Conservation (phyloP, 495 filamentous ascomycete species). For the Apiosordaria backusii region DNA sequence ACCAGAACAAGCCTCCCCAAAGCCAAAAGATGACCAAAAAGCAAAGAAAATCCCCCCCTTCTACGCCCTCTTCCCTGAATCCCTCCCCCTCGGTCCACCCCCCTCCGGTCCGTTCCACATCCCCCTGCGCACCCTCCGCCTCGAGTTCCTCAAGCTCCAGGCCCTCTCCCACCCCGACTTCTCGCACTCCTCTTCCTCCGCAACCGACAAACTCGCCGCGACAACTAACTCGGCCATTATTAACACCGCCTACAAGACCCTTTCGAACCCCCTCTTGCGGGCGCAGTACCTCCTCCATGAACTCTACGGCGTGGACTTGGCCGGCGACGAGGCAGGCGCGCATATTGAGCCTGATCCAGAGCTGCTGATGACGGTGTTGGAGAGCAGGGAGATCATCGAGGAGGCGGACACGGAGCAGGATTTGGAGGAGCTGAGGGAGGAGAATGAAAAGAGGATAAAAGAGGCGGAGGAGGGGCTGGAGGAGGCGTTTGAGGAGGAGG, state of each 20-base stretch:
- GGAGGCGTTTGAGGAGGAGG: slow-evolving; percentile 59
- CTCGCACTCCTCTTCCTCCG: slow-evolving; percentile 45
- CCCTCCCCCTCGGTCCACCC: slow-evolving; percentile 76
- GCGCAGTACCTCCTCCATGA: slow-evolving; percentile 77
- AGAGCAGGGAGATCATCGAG: slow-evolving; percentile 80
- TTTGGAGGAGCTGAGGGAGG: slow-evolving; percentile 55
- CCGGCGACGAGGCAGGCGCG: slow-evolving; percentile 67
- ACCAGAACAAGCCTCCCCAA: background rate
- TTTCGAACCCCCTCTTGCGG: slow-evolving; percentile 68
- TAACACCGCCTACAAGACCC: slow-evolving; percentile 85
- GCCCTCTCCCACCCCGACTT: slow-evolving; percentile 78
- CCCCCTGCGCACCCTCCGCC: slow-evolving; percentile 61
- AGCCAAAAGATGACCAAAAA: slow-evolving; percentile 7
- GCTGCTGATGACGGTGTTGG: slow-evolving; percentile 83
- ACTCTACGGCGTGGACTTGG: slow-evolving; percentile 70
- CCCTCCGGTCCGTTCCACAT: slow-evolving; percentile 73
- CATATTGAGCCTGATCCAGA: slow-evolving; percentile 62
- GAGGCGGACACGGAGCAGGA: slow-evolving; percentile 62
- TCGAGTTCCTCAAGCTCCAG: slow-evolving; percentile 85
- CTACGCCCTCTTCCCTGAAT: slow-evolving; percentile 86
- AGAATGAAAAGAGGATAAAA: slow-evolving; percentile 65
- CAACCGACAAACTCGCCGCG: slow-evolving; percentile 41
- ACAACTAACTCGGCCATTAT: slow-evolving; percentile 72
- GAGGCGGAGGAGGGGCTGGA: slow-evolving; percentile 58
- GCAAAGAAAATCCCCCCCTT: slow-evolving; percentile 35